A percentile compares a stretch with the other conserved stretches of the same genome.
Evolutionary conservation across 2,329 filamentous ascomycete genomes (phyloP).

Genomic region (Fusarium sp.): DNA sequence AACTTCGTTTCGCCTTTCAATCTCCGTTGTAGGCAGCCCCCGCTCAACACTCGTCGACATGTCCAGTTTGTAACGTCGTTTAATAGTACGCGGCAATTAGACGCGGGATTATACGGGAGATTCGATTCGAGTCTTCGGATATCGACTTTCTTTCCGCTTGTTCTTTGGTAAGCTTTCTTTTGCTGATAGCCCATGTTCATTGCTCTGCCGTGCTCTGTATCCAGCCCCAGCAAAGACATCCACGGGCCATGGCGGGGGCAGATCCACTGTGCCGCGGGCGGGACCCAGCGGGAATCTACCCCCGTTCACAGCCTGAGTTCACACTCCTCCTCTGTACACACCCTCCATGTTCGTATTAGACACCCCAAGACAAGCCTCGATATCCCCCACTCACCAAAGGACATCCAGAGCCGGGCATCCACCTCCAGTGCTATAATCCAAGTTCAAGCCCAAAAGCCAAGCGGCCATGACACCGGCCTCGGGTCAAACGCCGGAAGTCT

Average conservation of each 20-base stretch:
- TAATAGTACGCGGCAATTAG: constrained; percentile 26
- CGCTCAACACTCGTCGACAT: neutral
- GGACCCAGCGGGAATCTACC: constrained; percentile 39
- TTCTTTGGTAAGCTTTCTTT: constrained; percentile 35
- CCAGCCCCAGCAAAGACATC: constrained; percentile 15
- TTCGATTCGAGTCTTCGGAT: constrained; percentile 16
- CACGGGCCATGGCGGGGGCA: constrained; percentile 8
- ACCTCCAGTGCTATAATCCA: constrained; percentile 10
- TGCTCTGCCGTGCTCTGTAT: constrained; percentile 17
- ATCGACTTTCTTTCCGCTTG: constrained; percentile 29
- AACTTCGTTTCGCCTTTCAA: constrained; percentile 23
- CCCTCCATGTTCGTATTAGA: constrained; percentile 11
- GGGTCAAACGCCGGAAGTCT: constrained; percentile 42
- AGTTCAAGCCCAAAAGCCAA: neutral
- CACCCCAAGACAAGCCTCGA: constrained; percentile 21
- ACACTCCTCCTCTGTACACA: constrained; percentile 14
- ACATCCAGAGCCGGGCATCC: constrained; percentile 32
- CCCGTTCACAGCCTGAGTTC: constrained; percentile 27
- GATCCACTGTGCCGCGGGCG: constrained; percentile 37
- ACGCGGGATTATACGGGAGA: constrained; percentile 13
- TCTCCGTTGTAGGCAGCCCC: constrained; percentile 19
- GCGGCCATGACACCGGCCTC: constrained; percentile 33
- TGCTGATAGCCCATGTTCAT: constrained; percentile 16
- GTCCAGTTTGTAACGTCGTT: constrained; percentile 2
- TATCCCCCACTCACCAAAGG: constrained; percentile 31